Conservation (phyloP, 331 rosid genomes). For the Rhamnella rubrinervis region DNA sequence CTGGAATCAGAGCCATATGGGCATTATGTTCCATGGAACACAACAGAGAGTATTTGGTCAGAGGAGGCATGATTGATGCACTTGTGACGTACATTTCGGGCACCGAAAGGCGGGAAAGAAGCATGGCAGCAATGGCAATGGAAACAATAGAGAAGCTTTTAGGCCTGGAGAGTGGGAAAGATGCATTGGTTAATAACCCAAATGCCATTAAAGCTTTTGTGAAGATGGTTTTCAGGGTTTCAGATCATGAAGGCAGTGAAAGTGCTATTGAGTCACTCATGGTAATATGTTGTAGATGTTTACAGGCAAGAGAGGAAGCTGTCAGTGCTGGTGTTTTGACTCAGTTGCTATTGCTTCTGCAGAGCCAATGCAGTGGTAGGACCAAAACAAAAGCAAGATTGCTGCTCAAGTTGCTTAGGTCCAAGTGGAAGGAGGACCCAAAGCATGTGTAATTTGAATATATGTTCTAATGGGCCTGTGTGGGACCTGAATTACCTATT, state of each 20-base stretch:
- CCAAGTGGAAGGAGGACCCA: slow-evolving; percentile 60
- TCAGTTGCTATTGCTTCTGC: slow-evolving; percentile 80
- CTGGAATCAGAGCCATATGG: slow-evolving; percentile 61
- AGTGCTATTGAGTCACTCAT: slow-evolving; percentile 64
- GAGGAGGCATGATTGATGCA: slow-evolving; percentile 57
- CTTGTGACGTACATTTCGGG: slow-evolving; percentile 52
- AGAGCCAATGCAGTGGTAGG: slow-evolving; percentile 68
- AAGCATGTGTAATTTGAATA: slow-evolving; percentile 15
- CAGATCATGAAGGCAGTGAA: slow-evolving; percentile 75
- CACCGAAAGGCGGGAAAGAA: slow-evolving; percentile 40
- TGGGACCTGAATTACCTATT: no score
- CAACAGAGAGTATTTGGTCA: slow-evolving; percentile 52
- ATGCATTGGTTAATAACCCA: slow-evolving; percentile 43
- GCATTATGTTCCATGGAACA: slow-evolving; percentile 49
- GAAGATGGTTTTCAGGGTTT: slow-evolving; percentile 78
- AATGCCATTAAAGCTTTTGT: slow-evolving; percentile 56
- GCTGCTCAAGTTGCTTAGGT: slow-evolving; percentile 83
- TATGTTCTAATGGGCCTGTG: neutral
- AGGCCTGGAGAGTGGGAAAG: slow-evolving; percentile 53
- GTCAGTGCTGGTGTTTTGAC: slow-evolving; percentile 68
- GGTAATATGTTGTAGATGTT: slow-evolving; percentile 52
- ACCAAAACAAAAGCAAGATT: slow-evolving; percentile 84
- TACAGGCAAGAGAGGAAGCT: slow-evolving; percentile 73
- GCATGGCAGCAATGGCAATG: slow-evolving; percentile 52
- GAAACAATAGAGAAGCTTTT: slow-evolving; percentile 60